Conservation (phyloP, 495 filamentous ascomycete species). For the Tuber borchii region DNA sequence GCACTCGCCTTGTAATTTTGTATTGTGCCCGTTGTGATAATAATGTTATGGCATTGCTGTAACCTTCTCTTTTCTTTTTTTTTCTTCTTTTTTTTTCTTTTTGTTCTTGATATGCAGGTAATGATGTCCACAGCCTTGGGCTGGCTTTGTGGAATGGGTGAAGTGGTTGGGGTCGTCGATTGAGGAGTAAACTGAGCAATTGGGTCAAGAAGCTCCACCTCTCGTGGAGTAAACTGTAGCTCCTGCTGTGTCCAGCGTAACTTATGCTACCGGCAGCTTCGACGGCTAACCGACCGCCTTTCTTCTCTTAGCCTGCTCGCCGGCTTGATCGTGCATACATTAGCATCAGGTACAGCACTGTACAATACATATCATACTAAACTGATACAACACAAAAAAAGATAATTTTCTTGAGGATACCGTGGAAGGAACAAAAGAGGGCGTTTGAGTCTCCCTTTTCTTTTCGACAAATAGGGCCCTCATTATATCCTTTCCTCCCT, state of each 20-base stretch:
- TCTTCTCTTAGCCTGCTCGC: slow-evolving; percentile 29
- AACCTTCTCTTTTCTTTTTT: slow-evolving; percentile 10
- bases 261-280: slow-evolving; percentile 15
- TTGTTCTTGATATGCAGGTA: slow-evolving; percentile 22
- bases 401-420: neutral
- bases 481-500: neutral
- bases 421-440: neutral
- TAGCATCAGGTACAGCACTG: neutral
- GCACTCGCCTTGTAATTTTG: slow-evolving; percentile 5
- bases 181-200: neutral
- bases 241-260: slow-evolving; percentile 9
- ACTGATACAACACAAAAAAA: neutral
- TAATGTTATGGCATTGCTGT: slow-evolving; percentile 1
- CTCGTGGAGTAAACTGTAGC: neutral
- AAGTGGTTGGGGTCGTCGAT: neutral
- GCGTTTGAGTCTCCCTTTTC: slow-evolving; percentile 9
- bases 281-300: slow-evolving; percentile 36
- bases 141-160: neutral
- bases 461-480: slow-evolving; percentile 25
- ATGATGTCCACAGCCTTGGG: neutral
- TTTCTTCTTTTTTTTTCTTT: slow-evolving; percentile 15
- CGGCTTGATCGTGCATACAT: slow-evolving; percentile 25
- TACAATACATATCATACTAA: no score
- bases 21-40: slow-evolving; percentile 2
- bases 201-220: slow-evolving; percentile 15